Evolutionary conservation across 306 rosid species (phyloP).

Genomic region (Fragaria iinumae): DNA sequence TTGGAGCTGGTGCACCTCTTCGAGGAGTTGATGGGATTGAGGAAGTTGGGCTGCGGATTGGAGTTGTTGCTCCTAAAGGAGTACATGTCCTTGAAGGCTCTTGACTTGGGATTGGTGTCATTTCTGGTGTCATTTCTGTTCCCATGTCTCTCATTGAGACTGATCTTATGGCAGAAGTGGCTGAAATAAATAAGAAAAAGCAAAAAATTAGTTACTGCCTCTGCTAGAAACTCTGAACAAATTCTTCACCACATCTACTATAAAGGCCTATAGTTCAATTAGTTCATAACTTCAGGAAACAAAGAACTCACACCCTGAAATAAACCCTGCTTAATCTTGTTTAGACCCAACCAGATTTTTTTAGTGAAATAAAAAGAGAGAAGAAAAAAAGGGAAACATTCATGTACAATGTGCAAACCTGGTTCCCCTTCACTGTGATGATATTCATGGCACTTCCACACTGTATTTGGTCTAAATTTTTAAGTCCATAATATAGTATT

Average conservation of each 20-base stretch:
- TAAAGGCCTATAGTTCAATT: not conserved
- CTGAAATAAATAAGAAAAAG: slow-evolving; percentile 39
- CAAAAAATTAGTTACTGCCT: not conserved
- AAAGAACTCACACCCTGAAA: not conserved
- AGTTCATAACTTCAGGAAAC: not conserved
- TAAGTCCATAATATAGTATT: not conserved
- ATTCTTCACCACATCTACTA: not conserved
- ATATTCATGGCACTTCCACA: not conserved
- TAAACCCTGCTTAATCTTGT: not conserved
- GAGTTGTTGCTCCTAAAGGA: slow-evolving; percentile 78
- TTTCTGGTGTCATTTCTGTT: slow-evolving; percentile 99
- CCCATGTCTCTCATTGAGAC: slow-evolving; percentile 99
- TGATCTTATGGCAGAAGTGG: slow-evolving; percentile 63
- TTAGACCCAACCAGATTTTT: not conserved
- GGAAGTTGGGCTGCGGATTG: slow-evolving; percentile 75
- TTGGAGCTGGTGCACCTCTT: slow-evolving; percentile 66
- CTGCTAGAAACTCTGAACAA: not conserved
- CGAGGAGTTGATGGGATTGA: slow-evolving; percentile 88
- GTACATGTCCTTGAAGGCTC: slow-evolving; percentile 94
- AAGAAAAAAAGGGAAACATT: not conserved
- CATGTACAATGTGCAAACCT: not conserved
- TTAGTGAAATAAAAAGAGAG: not conserved
- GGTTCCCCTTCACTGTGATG: not conserved
- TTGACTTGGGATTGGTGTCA: slow-evolving; percentile 91
- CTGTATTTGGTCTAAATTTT: not conserved